Percentiles rank a stretch among this genome's conserved stretches.
Evolutionary conservation across 345 rosid species (phyloP).

Genomic region (Salix brachista): DNA sequence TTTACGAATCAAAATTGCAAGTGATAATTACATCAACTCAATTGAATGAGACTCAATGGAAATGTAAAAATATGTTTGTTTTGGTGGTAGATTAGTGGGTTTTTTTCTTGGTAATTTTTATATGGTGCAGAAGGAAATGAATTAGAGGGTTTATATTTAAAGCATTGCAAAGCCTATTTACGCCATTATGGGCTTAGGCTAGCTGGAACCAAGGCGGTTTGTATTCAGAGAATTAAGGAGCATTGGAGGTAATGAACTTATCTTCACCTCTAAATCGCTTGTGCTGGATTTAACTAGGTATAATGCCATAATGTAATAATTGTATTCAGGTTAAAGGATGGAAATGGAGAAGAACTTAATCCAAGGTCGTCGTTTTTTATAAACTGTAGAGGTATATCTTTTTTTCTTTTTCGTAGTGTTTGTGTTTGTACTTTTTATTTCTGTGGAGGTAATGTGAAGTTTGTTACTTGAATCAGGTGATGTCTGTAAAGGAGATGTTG

Average conservation of each 20-base stretch:
- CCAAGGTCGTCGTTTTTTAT: conserved; percentile 49
- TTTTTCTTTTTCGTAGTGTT: neutral
- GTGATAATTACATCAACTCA: neutral
- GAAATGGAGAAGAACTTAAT: conserved; percentile 44
- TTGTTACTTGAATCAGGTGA: conserved; percentile 42
- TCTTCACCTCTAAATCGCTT: neutral
- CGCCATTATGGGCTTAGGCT: conserved; percentile 48
- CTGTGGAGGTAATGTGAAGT: neutral
- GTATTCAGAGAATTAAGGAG: conserved; percentile 44
- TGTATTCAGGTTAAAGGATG: conserved; percentile 43
- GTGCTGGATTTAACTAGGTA: no score
- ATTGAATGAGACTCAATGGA: neutral
- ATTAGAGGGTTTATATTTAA: conserved; percentile 34
- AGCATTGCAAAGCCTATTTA: conserved; percentile 49
- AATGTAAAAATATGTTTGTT: neutral
- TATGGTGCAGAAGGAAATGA: conserved; percentile 34
- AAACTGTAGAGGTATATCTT: conserved; percentile 46
- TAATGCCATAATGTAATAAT: no score
- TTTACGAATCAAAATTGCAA: neutral
- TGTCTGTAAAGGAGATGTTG: conserved; percentile 61
- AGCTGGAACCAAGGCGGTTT: conserved; percentile 43
- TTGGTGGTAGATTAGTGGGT: neutral
- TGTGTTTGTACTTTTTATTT: neutral
- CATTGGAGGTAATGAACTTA: conserved; percentile 42
- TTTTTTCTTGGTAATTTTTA: neutral